Conservation (phyloP, 306 rosid species). For the Ormosia semicastrata region DNA sequence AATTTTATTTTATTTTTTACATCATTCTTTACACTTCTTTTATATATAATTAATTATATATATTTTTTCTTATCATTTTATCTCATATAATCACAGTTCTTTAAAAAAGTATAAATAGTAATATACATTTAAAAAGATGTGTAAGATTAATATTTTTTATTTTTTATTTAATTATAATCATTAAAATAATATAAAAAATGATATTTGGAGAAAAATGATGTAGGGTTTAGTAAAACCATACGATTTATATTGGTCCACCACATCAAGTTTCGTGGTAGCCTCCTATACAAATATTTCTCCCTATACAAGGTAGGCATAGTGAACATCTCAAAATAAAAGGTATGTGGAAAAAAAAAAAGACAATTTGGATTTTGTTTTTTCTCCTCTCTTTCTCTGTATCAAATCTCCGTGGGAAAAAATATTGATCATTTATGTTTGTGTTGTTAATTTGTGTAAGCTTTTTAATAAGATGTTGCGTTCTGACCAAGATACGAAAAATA, state of each 20-base stretch:
- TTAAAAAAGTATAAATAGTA: too few relatives aligned
- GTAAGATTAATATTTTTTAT: too few relatives aligned
- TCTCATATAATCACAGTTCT: too few relatives aligned
- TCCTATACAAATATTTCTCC: background rate
- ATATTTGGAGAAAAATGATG: too few relatives aligned
- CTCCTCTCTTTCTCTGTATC: background rate
- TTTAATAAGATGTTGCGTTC: conserved; percentile 25
- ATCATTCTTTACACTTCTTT: too few relatives aligned
- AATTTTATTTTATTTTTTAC: too few relatives aligned
- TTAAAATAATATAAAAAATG: too few relatives aligned
- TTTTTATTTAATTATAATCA: too few relatives aligned
- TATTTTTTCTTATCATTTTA: too few relatives aligned
- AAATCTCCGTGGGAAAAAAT: conserved; percentile 7
- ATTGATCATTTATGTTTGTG: background rate
- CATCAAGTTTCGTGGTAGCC: conserved; percentile 10
- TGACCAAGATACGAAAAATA: background rate
- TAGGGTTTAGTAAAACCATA: too few relatives aligned
- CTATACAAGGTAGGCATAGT: conserved; percentile 6
- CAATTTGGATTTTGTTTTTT: conserved; percentile 3
- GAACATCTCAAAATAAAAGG: background rate
- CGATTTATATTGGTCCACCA: conserved; percentile 19
- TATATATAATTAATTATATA: too few relatives aligned
- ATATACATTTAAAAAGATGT: too few relatives aligned
- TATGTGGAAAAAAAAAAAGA: background rate
- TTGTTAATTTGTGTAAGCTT: background rate